Base-by-base conservation (phyloP, 1,284 basidiomycete genomes). In the Ustanciosporium gigantosporum region DNA sequence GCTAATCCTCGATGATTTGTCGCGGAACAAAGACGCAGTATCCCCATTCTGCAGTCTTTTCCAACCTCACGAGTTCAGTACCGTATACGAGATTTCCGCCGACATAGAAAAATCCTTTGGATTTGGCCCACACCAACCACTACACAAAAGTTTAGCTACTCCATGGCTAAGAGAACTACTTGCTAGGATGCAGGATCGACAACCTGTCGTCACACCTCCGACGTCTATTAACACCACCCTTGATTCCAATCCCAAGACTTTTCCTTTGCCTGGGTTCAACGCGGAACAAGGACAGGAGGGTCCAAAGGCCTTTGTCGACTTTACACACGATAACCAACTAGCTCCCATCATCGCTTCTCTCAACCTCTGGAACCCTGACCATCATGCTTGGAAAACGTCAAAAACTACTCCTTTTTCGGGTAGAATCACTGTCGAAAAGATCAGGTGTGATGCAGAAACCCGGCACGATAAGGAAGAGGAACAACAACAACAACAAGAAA, bases 291-390 rank as follows among this genome's bases (percentile, higher is more conserved):
- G 36, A 2, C 35, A 16, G 3, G 17, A 36, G 2, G 59, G 59
- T 1, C 49, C 53, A 1, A 11, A 31, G 13, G 60, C 53, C 2
- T 64, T 52, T 24, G 49, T 53, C 20, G 60, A 64, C 36, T 64
- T 64, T 16, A 64, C 60, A 0, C 60, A 64, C 36, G 60, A 64
- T 36, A 64, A 64, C n/a, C 60, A 64, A 41, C 60, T 64, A 9
- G 60, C 60, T 3, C 60, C 60, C 5, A 41, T 58, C 17, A 64
- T 64, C 9, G 48, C 60, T 11, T 40, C 60, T 15, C 42, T 64
- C 2, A 40, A 25, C 2, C 31, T 58, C 8, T 43, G 42, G 50
- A 36, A 41, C 11, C n/a, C n/a, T n/a, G 41, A 39, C 7, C 31
- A 38, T 6, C 50, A 61, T 14, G 11, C 22, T 1, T 64, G 60